Evolutionary conservation across 805 yeast genomes (phyloP), one percentile per base, ranked within the genome.

Genomic region (Pichia pseudocactophila): DNA sequence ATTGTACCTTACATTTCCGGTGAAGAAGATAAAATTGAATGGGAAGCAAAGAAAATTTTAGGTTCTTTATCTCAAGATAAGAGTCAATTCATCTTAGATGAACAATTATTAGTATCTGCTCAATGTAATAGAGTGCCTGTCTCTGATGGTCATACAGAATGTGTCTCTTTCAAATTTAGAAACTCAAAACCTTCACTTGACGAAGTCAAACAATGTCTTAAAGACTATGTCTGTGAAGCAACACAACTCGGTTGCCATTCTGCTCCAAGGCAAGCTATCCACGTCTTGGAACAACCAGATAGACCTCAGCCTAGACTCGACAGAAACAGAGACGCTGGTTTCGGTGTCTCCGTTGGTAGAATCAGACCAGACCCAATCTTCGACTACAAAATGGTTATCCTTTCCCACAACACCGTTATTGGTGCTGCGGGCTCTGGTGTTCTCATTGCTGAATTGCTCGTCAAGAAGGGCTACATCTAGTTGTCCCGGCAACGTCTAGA

Each of bases 401-500:
- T 92, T 51, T 89, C 97, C 22, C 98, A 92, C 66, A 92, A 92
- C 73, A 92, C 98, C 42, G 76, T 92, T 56, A 86, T 92, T 52
- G 98, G 98, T 59, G 98, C 98, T 58, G 98, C 98, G 20, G 98
- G 98, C 62, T 83, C 97, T 8, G 98, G 98, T 64, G 73, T 92
- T 47, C 77, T 92, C 64, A 92, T 92, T 61, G 98, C 95, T 41
- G 98, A 92, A 70, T 71, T 88, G 42, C 72, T 92, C 55, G 65
- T 75, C 46, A 89, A 89, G 46, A 88, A 82, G 68, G 73, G 76
- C 47, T 64, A 86, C 51, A 73, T 90, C 49, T 88, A 73, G 62
- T 33, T 15, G 34, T 33, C 25, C 41, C 42, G n/a, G n/a, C n/a
- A n/a, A n/a, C n/a, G n/a, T n/a, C n/a, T n/a, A n/a, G n/a, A n/a